phyloP scores from a whole-genome alignment of 1,284 basidiomycete genomes.

The Moesziomyces globuligerus region DNA sequence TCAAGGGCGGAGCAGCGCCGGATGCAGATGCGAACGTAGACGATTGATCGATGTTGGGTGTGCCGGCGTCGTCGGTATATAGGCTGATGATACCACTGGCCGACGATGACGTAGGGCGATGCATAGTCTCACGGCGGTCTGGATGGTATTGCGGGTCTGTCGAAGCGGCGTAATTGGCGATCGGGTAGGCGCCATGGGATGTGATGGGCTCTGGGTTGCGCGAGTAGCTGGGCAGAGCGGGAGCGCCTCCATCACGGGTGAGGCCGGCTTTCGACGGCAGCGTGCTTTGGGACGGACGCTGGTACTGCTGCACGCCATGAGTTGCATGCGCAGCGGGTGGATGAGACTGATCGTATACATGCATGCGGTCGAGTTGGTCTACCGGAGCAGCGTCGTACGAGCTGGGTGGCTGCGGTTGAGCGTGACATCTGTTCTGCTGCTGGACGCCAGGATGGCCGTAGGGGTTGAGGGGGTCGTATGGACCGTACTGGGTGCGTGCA shows the following conservation, averaged over 20 bases:
- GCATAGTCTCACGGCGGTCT: slow-evolving; percentile 1
- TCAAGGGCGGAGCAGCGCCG: slow-evolving; percentile 1
- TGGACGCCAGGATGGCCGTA: slow-evolving; percentile 11
- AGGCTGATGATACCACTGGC: slow-evolving; percentile 55
- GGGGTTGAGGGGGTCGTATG: slow-evolving; percentile 40
- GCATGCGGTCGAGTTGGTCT: background rate
- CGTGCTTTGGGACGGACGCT: background rate
- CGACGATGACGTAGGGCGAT: slow-evolving; percentile 40
- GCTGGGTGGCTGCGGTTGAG: background rate
- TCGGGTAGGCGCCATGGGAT: background rate
- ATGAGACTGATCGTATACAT: background rate
- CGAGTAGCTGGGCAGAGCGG: background rate
- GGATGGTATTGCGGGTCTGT: background rate
- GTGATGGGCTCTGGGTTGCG: background rate
- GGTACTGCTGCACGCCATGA: background rate
- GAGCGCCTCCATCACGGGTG: background rate
- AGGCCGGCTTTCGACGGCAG: background rate
- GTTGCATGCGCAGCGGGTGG: too few relatives aligned
- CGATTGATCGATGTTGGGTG: slow-evolving; percentile 14
- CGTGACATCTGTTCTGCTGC: too few relatives aligned
- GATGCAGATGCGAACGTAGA: slow-evolving; percentile 8
- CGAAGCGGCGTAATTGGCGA: background rate
- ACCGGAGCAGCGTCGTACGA: slow-evolving; percentile 1
- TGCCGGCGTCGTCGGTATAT: slow-evolving; percentile 35
- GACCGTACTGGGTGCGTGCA: slow-evolving; percentile 20